A percentile compares a stretch with the other conserved stretches of the same genome.
phyloP scores from a whole-genome alignment of 192 early-diverging fungal genomes.

The Haplosporangium gracile region DNA sequence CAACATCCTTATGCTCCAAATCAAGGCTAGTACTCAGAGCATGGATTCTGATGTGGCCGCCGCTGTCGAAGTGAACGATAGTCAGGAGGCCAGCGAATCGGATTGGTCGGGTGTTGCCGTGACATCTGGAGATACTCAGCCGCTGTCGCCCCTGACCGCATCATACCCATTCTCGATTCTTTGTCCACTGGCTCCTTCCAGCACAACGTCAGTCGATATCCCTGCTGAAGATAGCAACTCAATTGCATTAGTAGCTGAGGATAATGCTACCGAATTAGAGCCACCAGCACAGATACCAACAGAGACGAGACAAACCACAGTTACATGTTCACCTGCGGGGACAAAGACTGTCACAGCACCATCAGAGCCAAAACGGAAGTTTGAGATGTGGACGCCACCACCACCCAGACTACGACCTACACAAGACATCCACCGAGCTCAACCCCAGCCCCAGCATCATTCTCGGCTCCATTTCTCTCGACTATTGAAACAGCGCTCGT shows the following conservation, averaged over 20 bases:
- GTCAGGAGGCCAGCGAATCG: conserved; percentile 2
- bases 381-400: conserved; percentile 41
- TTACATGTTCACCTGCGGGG: not conserved
- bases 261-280: not conserved
- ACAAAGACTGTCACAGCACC: not conserved
- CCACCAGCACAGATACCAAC: not conserved
- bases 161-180: conserved; percentile 11
- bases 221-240: not conserved
- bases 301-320: not conserved
- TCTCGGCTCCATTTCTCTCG: conserved; percentile 30
- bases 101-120: conserved; percentile 34
- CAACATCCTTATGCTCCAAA: conserved; percentile 6
- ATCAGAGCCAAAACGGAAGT: not conserved
- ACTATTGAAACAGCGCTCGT: conserved; percentile 47
- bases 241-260: not conserved
- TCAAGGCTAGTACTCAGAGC: conserved; percentile 10
- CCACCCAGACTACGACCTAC: conserved; percentile 2
- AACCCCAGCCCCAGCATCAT: conserved; percentile 10
- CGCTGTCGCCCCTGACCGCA: conserved; percentile 34
- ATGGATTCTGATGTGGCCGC: not conserved
- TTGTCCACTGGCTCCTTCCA: not conserved
- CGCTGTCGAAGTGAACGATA: not conserved
- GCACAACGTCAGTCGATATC: not conserved
- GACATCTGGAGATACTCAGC: conserved; percentile 25
- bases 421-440: not conserved